Evolutionary conservation across 495 filamentous ascomycete genomes (phyloP), one percentile per base, ranked within the genome.

Genomic region (Pyronema domesticum): DNA sequence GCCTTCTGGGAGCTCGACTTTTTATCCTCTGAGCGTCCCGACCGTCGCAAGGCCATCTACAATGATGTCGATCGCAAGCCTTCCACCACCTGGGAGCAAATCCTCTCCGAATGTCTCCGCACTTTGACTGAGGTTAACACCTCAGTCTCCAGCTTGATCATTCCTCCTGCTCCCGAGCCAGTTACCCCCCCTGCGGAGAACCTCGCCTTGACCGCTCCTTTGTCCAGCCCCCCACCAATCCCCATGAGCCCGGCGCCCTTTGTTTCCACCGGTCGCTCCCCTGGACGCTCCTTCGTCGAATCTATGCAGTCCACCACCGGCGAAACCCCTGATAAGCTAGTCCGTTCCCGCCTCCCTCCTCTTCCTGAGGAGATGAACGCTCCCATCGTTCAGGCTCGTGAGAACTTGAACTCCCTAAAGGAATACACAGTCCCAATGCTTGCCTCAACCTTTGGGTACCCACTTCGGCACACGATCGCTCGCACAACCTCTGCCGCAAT

Each of bases 1-100:
- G 89, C 91, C 19, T 86, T 94, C 70, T 93, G 88, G 84, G 91
- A 98, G 65, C 73, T 96, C 15, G 74, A 76, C 33, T 74, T 82
- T 54, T 93, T 95, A 57, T 80, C 85, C 47, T 74, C 82, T 50
- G 76, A 78, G 35, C 86, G 79, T 55, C 70, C 79, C 8, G 76
- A 77, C 7, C 78, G 93, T 33, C 79, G 91, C 18, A 85, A 82
- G 63, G 74, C 77, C 15, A 86, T 98, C 51, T 95, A 86, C 69
- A 79, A 80, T 53, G 93, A 96, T 59, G 82, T 95, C 50, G 85
- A 94, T 55, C 85, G 91, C 56, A 76, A 77, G 34, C 80, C 79
- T 36, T 82, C 81, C 1, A 75, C 82, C 6, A 81, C 80, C 46
- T 95, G 87, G 87, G 77, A 79, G 11, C 86, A 95, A 59, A 76